phyloP scores from a whole-genome alignment of 352 stramenopile species.

The Phytophthora cactorum region DNA sequence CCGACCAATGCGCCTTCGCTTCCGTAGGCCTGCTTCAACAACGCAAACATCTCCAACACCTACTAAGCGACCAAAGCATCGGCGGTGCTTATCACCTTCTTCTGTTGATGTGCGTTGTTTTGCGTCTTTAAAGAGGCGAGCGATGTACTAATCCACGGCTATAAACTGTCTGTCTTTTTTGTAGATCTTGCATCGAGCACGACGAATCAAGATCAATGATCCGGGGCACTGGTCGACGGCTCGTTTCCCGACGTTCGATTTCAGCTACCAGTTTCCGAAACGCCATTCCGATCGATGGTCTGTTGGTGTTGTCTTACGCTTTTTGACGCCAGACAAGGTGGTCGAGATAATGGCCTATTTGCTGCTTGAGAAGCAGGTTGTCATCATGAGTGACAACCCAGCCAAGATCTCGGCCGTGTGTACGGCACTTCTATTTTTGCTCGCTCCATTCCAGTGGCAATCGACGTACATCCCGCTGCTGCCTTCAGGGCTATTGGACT shows the following conservation, averaged over 20 bases:
- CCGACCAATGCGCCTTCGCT: constrained; percentile 70
- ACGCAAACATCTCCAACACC: constrained; percentile 5
- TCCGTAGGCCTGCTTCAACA: constrained; percentile 41
- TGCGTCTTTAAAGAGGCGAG: neutral
- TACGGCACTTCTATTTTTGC: constrained; percentile 68
- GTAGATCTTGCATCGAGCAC: constrained; percentile 73
- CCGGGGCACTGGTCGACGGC: constrained; percentile 69
- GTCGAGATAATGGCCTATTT: constrained; percentile 75
- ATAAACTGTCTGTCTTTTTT: constrained; percentile 9
- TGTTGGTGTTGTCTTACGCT: constrained; percentile 67
- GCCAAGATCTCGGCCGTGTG: constrained; percentile 74
- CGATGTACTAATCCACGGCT: constrained; percentile 1
- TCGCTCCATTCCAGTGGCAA: constrained; percentile 88
- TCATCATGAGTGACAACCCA: constrained; percentile 75
- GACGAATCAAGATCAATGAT: constrained; percentile 69
- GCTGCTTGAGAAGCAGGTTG: constrained; percentile 83
- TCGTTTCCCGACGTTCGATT: constrained; percentile 59
- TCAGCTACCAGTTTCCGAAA: constrained; percentile 85
- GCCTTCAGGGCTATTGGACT: constrained; percentile 72
- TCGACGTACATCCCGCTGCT: constrained; percentile 89
- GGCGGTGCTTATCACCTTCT: constrained; percentile 27
- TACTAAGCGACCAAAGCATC: constrained; percentile 21
- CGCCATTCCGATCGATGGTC: constrained; percentile 76
- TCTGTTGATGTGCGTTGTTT: constrained; percentile 53
- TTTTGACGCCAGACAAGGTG: constrained; percentile 61